Evolutionary conservation across 2,329 filamentous ascomycete genomes (phyloP).

Genomic region (Tolypocladium amazonense): DNA sequence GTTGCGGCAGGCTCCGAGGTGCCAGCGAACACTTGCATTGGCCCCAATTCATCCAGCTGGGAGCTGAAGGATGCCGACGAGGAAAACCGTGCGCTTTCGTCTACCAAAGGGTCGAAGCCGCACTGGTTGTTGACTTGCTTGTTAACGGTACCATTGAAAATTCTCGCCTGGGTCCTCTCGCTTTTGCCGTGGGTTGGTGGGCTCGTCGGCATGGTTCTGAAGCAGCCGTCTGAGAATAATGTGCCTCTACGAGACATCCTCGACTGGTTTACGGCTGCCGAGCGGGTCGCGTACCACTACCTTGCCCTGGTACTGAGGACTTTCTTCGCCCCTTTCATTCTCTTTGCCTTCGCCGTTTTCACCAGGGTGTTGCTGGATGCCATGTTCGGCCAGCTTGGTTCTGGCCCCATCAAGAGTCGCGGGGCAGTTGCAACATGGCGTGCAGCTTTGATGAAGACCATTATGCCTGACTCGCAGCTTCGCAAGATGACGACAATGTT

Average conservation of each 20-base stretch:
- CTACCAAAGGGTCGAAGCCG: conserved; percentile 24
- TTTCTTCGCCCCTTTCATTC: conserved; percentile 29
- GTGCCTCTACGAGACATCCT: conserved; percentile 30
- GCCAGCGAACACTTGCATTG: conserved; percentile 39
- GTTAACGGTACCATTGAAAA: conserved; percentile 29
- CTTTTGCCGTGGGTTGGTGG: conserved; percentile 34
- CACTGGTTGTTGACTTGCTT: conserved; percentile 34
- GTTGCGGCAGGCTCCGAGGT: conserved; percentile 38
- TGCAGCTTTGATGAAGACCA: conserved; percentile 28
- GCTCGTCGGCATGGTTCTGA: conserved; percentile 32
- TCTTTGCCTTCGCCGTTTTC: conserved; percentile 29
- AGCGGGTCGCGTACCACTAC: conserved; percentile 39
- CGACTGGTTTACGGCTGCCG: conserved; percentile 36
- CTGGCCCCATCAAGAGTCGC: conserved; percentile 16
- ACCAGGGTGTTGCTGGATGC: conserved; percentile 29
- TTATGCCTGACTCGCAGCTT: conserved; percentile 32
- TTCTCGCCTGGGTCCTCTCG: conserved; percentile 29
- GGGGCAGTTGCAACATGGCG: conserved; percentile 32
- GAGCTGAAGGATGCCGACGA: conserved; percentile 37
- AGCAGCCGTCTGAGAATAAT: conserved; percentile 18
- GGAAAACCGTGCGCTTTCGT: conserved; percentile 31
- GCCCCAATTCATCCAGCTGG: conserved; percentile 47
- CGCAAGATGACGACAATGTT: conserved; percentile 39
- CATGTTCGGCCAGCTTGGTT: conserved; percentile 25
- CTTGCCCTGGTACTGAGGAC: conserved; percentile 31